phyloP scores from a whole-genome alignment of 108 stramenopile genomes.

The Cyclostephanos invisitatus region DNA sequence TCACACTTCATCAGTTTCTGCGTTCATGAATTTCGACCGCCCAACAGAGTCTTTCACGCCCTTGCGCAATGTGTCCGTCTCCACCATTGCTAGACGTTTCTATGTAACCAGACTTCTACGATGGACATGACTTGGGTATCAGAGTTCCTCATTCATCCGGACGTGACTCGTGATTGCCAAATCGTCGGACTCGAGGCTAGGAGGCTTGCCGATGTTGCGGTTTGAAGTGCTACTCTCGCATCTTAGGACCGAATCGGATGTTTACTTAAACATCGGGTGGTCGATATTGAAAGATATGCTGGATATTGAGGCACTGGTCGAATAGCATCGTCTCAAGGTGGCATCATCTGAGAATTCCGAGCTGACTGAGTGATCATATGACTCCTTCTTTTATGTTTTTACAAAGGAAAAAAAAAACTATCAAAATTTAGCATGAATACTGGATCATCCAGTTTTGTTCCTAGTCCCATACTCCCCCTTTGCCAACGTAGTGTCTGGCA shows the following conservation, averaged over 20 bases:
- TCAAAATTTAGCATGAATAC: not conserved
- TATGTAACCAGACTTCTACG: slow-evolving; percentile 7
- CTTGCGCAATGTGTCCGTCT: slow-evolving; percentile 40
- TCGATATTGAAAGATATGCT: too few relatives aligned
- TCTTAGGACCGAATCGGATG: slow-evolving; percentile 16
- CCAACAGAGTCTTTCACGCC: too few relatives aligned
- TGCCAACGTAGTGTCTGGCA: slow-evolving; percentile 2
- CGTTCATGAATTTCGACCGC: too few relatives aligned
- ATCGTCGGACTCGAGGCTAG: slow-evolving; percentile 22
- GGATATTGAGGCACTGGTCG: not conserved
- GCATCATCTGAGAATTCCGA: too few relatives aligned
- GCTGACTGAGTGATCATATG: too few relatives aligned
- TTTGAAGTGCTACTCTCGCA: not conserved
- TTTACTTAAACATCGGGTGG: too few relatives aligned
- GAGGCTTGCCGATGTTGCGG: slow-evolving; percentile 3
- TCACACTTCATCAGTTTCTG: too few relatives aligned
- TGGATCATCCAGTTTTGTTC: slow-evolving; percentile 14
- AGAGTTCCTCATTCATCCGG: slow-evolving; percentile 21
- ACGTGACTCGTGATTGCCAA: slow-evolving; percentile 19
- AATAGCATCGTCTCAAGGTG: too few relatives aligned
- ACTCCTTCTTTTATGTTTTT: too few relatives aligned
- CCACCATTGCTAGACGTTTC: slow-evolving; percentile 11
- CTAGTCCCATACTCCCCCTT: not conserved
- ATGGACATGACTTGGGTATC: not conserved
- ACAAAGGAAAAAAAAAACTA: too few relatives aligned